Percentiles rank a stretch among this genome's conserved stretches.
phyloP scores from a whole-genome alignment of 768 basidiomycete genomes.

The Russula sp. region DNA sequence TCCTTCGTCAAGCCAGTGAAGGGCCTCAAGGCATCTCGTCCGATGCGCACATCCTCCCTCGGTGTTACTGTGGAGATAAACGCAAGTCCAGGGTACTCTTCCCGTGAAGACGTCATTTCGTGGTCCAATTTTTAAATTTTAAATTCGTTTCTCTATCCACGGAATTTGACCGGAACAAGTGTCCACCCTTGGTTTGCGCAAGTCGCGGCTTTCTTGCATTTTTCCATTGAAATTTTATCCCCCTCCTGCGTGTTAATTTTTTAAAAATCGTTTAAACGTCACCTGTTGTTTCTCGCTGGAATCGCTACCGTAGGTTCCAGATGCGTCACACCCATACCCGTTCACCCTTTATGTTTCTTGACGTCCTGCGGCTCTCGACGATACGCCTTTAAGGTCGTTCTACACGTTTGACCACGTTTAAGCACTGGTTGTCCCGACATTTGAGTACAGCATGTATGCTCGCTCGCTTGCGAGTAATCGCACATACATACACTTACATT shows the following conservation, averaged over 20 bases:
- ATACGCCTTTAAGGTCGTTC: constrained; percentile 15
- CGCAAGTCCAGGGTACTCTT: constrained; percentile 37
- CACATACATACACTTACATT: background rate
- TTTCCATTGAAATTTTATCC: background rate
- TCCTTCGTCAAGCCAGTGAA: constrained; percentile 64
- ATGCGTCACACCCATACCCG: constrained; percentile 24
- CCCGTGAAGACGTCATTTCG: constrained; percentile 54
- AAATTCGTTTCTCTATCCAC: no score
- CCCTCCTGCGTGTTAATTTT: background rate
- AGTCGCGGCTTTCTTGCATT: background rate
- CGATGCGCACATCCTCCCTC: constrained; percentile 60
- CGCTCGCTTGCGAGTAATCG: constrained; percentile 17
- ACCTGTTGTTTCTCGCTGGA: constrained; percentile 21
- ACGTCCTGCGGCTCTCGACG: constrained; percentile 22
- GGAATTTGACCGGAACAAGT: background rate
- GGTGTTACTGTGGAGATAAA: constrained; percentile 59
- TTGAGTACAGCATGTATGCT: constrained; percentile 3
- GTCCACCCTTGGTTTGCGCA: background rate
- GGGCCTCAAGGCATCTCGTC: constrained; percentile 58
- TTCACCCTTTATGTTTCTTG: background rate
- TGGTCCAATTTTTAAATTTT: constrained; percentile 62
- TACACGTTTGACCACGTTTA: background rate
- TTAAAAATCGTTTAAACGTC: background rate
- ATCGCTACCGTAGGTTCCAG: background rate
- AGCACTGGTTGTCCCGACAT: constrained; percentile 12